Evolutionary conservation across 179 eudicot species (phyloP).

Genomic region (Beta corolliflora): DNA sequence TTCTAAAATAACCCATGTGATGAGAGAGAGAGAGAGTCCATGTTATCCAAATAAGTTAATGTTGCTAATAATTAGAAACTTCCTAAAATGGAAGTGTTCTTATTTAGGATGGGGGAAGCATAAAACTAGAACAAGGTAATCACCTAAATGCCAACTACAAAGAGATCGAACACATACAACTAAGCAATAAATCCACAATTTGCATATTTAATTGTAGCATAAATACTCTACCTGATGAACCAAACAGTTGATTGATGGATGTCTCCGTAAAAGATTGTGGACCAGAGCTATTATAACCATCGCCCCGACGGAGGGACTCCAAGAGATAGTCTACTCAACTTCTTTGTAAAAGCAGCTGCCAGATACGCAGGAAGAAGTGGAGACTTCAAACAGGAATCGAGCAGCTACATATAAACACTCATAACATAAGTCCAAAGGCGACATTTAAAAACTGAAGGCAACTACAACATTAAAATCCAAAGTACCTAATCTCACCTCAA

Average conservation of each 20-base stretch:
- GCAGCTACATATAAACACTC: slow-evolving; percentile 53
- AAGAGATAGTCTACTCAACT: slow-evolving; percentile 88
- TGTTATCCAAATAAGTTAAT: no score
- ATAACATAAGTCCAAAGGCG: slow-evolving; percentile 6
- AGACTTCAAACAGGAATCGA: slow-evolving; percentile 91
- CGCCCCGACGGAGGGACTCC: slow-evolving; percentile 80
- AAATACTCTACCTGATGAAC: slow-evolving; percentile 65
- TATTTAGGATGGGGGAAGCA: background rate
- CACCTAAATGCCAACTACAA: background rate
- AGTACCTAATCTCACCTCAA: slow-evolving; percentile 59
- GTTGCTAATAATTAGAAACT: no score
- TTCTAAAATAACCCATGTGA: no score
- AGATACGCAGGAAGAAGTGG: slow-evolving; percentile 91
- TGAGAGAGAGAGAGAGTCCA: no score
- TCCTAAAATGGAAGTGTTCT: background rate
- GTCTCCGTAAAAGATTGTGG: slow-evolving; percentile 85
- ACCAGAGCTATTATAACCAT: slow-evolving; percentile 74
- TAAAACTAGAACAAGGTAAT: background rate
- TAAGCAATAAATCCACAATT: background rate
- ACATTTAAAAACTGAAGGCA: background rate
- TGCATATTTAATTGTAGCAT: background rate
- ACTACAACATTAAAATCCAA: slow-evolving; percentile 3
- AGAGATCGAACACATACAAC: background rate
- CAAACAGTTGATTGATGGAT: slow-evolving; percentile 86
- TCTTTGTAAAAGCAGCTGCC: slow-evolving; percentile 95